phyloP scores from a whole-genome alignment of 306 rosid species.

The Morella rubra region DNA sequence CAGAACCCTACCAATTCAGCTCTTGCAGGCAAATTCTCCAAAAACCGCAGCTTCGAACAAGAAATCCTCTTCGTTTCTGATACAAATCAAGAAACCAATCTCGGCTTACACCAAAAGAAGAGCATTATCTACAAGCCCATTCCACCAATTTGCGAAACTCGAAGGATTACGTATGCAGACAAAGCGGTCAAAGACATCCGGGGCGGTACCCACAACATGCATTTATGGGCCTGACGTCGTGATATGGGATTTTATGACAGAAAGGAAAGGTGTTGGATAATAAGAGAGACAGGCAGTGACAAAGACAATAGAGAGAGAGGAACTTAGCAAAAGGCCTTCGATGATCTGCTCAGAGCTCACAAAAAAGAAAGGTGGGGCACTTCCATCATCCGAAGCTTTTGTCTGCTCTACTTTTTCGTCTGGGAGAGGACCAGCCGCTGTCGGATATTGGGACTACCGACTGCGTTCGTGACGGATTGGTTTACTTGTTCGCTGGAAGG shows the following conservation, averaged over 20 bases:
- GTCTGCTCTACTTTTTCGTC: too few species aligned
- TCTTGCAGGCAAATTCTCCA: not conserved
- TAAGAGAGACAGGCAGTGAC: not conserved
- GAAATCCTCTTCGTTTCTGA: constrained; percentile 27
- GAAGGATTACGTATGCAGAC: not conserved
- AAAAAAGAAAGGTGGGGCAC: too few species aligned
- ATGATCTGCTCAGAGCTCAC: too few species aligned
- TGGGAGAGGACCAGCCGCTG: too few species aligned
- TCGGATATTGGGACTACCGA: too few species aligned
- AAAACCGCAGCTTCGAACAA: constrained; percentile 31
- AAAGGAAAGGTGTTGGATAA: constrained; percentile 24
- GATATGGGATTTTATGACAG: constrained; percentile 22
- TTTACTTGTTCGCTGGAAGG: too few species aligned
- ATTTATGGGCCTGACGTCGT: constrained; percentile 19
- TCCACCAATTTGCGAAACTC: constrained; percentile 27
- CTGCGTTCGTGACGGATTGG: too few species aligned
- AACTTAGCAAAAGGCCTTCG: not conserved
- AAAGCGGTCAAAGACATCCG: constrained; percentile 18
- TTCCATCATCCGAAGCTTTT: too few species aligned
- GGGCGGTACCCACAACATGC: constrained; percentile 6
- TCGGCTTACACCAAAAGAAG: constrained; percentile 20
- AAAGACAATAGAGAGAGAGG: not conserved
- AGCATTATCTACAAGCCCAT: constrained; percentile 34
- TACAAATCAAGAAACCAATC: constrained; percentile 29
- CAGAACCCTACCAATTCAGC: constrained; percentile 15